These are phyloP conservation scores for Knoxdaviesia proteae DNA, from an alignment of 2,329 filamentous ascomycete genomes.

Conservation along the genomic window DNA sequence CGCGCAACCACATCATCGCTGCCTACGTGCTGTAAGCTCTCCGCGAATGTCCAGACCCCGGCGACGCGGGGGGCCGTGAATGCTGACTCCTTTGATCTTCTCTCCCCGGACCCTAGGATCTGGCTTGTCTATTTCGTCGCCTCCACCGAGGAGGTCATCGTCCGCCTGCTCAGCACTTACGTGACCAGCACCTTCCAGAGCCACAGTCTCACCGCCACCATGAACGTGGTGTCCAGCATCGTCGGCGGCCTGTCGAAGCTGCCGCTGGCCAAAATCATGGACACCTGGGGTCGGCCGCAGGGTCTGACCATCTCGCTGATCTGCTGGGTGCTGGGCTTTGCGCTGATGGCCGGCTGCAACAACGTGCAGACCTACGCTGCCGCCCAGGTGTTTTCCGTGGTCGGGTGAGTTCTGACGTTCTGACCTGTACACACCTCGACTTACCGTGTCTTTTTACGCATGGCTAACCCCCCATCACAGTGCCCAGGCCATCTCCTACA, in stretches of 20 bases:
- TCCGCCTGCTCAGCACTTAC: constrained; percentile 21
- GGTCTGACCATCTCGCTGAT: constrained; percentile 33
- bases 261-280: constrained; percentile 44
- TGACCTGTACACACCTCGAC: neutral
- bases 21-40: constrained; percentile 12
- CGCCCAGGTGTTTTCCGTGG: constrained; percentile 43
- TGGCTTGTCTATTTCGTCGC: too few species aligned
- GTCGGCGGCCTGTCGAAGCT: constrained; percentile 42
- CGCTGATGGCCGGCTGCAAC: constrained; percentile 45
- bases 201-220: constrained; percentile 33
- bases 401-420: constrained; percentile 29
- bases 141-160: constrained; percentile 16
- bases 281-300: constrained; percentile 46
- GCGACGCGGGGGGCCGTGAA: too few species aligned
- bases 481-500: constrained; percentile 19
- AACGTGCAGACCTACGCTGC: constrained; percentile 41
- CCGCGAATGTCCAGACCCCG: too few species aligned
- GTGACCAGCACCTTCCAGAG: constrained; percentile 26
- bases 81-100: too few species aligned
- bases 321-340: constrained; percentile 28
- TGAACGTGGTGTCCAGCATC: constrained; percentile 29
- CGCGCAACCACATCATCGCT: constrained; percentile 13
- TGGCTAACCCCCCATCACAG: constrained; percentile 7
- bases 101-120: too few species aligned
- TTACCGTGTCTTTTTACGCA: neutral